Evolutionary conservation across 768 basidiomycete species (phyloP).

Genomic region (Mycena galericulata): DNA sequence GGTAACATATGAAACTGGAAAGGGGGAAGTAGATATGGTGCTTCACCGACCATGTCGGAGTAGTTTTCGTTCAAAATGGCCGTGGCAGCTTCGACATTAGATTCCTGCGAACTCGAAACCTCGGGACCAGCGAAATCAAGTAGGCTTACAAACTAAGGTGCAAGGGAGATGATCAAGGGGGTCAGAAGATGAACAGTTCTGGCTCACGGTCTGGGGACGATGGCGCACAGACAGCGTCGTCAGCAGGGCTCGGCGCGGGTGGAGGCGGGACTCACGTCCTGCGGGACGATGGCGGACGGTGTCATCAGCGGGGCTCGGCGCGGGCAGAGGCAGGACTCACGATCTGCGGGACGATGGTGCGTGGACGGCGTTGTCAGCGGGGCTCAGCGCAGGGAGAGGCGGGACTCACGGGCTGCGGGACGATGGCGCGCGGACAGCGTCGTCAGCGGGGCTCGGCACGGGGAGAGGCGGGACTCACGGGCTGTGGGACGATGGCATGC

Average conservation of each 20-base stretch:
- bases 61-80: conserved; percentile 4
- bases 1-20: conserved; percentile 10
- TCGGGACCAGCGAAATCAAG: neutral
- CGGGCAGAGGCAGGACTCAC: no score
- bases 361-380: neutral
- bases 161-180: neutral
- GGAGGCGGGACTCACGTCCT: no score
- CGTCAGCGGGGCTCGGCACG: neutral
- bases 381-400: neutral
- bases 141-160: conserved; percentile 12
- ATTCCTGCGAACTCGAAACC: neutral
- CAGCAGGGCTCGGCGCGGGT: no score
- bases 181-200: neutral
- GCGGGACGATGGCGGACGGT: no score
- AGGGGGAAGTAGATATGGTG: conserved; percentile 3
- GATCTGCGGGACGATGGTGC: no score
- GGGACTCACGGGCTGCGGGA: conserved; percentile 4
- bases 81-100: neutral
- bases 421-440: neutral
- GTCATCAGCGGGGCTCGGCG: no score
- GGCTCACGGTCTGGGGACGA: no score
- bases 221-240: no score
- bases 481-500: no score
- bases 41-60: conserved; percentile 6
- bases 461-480: neutral